Base-by-base conservation (phyloP, 805 yeast genomes). In the Tetrapisispora nanseiensis region DNA sequence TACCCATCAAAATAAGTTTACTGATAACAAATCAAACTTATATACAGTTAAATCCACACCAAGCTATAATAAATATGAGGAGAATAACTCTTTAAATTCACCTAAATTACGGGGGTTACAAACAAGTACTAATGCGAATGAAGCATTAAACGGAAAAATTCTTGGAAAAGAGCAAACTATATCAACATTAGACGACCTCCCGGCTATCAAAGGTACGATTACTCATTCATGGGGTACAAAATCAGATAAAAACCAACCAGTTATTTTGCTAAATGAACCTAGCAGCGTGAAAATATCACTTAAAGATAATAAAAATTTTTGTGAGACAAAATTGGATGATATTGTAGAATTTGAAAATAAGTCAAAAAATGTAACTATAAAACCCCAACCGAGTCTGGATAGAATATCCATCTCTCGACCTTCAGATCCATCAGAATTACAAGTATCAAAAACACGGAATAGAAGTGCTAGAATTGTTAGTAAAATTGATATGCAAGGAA, bases 151-250 rank as follows among this genome's bases (percentile, higher is more conserved):
- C 4, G 12, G 18, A 6, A 22, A 7, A n/a, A 43, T 40, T 16
- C 9, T 5, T 11, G 5, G 10, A 10, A 26, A 26, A 12, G 30
- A 26, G 6, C 13, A 16, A 6, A 5, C 3, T 16, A 6, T 5
- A 11, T 16, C 23, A 16, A 19, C 24, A 35, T 6, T 22, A 7
- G 46, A 38, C 15, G 43, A 52, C 6, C 42, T 59, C 10, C 66
- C 69, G 1, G 55, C 66, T 0, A 72, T 72, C 7, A 62, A 60
- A 27, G 77, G 77, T 7, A 72, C 76, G 12, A 56, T 74, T 26
- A 68, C 70, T 11, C 76, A 72, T 48, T 71, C 70, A 33, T 72
- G 77, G 77, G 75, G 75, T 0, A 54, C 48, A 10, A 45, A 32
- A n/a, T 29, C 47, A 12, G 50, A 51, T 23, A 36, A 35, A 15